Evolutionary conservation across 2,329 filamentous ascomycete genomes (phyloP).

Genomic region (Amphichorda felina): DNA sequence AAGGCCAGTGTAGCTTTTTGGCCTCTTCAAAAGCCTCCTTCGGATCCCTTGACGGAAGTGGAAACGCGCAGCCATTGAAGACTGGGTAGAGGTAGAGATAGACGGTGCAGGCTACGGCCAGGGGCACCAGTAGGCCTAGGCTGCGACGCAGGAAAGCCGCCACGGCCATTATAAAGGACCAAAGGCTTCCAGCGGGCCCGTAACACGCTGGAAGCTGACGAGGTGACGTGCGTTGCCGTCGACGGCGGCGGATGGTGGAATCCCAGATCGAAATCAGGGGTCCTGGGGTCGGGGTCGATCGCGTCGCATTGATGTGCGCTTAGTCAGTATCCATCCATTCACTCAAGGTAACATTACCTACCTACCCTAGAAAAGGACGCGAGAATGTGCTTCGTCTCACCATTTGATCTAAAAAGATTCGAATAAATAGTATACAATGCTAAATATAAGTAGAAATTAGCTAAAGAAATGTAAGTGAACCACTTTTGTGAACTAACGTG

Average conservation of each 20-base stretch:
- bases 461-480: too few relatives aligned
- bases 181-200: not conserved
- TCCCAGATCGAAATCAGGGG: not conserved
- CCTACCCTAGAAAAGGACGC: not conserved
- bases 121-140: conserved; percentile 40
- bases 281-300: not conserved
- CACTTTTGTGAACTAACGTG: too few relatives aligned
- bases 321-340: too few relatives aligned
- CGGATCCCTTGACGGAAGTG: conserved; percentile 31
- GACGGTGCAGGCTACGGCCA: conserved; percentile 57
- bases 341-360: too few relatives aligned
- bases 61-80: conserved; percentile 72
- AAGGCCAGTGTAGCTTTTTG: conserved; percentile 29
- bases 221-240: not conserved
- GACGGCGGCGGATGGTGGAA: not conserved
- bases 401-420: too few relatives aligned
- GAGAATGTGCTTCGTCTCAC: not conserved
- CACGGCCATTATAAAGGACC: conserved; percentile 29
- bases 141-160: conserved; percentile 42
- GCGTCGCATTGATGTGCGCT: not conserved
- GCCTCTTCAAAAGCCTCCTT: conserved; percentile 20
- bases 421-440: too few relatives aligned
- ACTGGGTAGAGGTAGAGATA: conserved; percentile 85
- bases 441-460: too few relatives aligned
- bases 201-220: not conserved